phyloP scores from a whole-genome alignment of 116 monocot genomes.

The Zostera marina region DNA sequence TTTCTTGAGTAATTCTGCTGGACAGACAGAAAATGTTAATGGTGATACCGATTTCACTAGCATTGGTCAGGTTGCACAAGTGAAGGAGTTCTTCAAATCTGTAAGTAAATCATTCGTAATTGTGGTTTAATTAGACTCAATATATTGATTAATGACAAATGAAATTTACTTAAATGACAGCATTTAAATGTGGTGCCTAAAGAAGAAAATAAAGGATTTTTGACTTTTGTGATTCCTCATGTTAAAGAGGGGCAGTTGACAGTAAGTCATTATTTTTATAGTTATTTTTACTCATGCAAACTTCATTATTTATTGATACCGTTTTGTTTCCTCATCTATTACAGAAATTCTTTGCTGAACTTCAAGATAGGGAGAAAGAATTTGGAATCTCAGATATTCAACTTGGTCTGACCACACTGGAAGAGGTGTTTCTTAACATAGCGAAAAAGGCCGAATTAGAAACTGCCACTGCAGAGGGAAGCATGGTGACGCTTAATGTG shows the following conservation, averaged over 20 bases:
- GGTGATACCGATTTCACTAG: constrained; percentile 5
- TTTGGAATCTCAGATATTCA: constrained; percentile 81
- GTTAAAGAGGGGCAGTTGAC: constrained; percentile 64
- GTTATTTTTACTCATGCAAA: neutral
- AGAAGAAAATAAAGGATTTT: constrained; percentile 54
- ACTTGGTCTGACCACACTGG: constrained; percentile 69
- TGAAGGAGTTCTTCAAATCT: constrained; percentile 70
- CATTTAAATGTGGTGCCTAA: constrained; percentile 44
- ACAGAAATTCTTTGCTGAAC: constrained; percentile 69
- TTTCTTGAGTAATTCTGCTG: constrained; percentile 23
- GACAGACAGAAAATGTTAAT: constrained; percentile 15
- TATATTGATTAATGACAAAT: neutral
- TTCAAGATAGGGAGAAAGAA: constrained; percentile 75
- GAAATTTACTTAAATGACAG: constrained; percentile 17
- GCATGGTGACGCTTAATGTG: constrained; percentile 41
- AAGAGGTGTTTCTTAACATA: constrained; percentile 81
- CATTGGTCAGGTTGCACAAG: constrained; percentile 17
- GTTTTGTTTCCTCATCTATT: neutral
- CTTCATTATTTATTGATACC: neutral
- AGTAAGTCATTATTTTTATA: constrained; percentile 13
- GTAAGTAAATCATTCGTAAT: constrained; percentile 11
- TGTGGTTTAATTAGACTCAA: neutral
- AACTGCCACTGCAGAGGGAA: constrained; percentile 43
- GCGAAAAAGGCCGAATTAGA: constrained; percentile 81
- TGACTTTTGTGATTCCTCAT: constrained; percentile 77